Evolutionary conservation across 2,329 filamentous ascomycete species (phyloP).

Genomic region (Botrytis elliptica): DNA sequence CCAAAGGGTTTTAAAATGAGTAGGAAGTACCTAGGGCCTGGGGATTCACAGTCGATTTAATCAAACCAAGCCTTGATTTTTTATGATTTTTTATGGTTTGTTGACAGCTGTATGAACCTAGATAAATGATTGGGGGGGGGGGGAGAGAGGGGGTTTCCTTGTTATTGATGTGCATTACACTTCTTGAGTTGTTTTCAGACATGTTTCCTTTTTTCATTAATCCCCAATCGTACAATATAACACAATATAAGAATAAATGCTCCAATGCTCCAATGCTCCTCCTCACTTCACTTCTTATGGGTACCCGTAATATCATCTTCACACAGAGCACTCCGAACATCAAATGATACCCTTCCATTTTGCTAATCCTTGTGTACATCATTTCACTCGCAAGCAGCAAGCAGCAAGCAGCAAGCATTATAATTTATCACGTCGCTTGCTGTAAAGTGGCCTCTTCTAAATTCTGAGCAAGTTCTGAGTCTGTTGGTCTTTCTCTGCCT

Average conservation of each 20-base stretch:
- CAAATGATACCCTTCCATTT: background rate
- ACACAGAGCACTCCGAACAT: background rate
- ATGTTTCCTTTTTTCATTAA: background rate
- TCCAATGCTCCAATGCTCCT: background rate
- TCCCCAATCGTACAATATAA: background rate
- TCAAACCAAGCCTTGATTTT: slow-evolving; percentile 12
- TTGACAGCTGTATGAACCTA: background rate
- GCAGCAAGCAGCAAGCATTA: background rate
- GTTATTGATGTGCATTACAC: background rate
- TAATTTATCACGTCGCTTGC: background rate
- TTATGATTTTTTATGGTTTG: background rate
- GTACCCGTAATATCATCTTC: background rate
- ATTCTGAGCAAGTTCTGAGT: background rate
- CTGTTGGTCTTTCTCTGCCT: background rate
- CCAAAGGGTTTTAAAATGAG: background rate
- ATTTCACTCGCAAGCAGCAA: background rate
- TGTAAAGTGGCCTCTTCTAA: background rate
- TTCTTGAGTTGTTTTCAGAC: slow-evolving; percentile 10
- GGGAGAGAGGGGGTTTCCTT: slow-evolving; percentile 3
- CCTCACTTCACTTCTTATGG: background rate
- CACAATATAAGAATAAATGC: background rate
- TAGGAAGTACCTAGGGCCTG: background rate
- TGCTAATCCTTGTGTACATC: slow-evolving; percentile 6
- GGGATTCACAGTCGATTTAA: background rate
- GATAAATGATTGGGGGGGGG: background rate